Evolutionary conservation across 2,329 filamentous ascomycete species (phyloP).

Genomic region (Cytospora schulzeri): DNA sequence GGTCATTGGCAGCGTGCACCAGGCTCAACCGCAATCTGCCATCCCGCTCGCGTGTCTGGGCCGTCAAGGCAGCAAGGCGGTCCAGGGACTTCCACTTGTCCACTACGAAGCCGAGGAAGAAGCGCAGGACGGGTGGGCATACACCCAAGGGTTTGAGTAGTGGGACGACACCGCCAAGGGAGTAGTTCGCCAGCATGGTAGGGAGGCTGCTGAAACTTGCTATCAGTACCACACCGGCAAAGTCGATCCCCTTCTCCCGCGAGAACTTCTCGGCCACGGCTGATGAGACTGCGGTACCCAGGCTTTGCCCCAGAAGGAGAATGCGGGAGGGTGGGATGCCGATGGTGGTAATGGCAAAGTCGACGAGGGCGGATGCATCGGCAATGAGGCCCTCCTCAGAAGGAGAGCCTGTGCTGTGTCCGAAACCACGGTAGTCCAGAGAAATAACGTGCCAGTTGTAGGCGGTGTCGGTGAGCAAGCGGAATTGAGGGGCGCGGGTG

Average conservation of each 20-base stretch:
- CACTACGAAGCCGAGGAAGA: conserved; percentile 65
- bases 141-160: conserved; percentile 73
- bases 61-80: conserved; percentile 62
- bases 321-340: conserved; percentile 71
- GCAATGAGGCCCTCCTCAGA: conserved; percentile 79
- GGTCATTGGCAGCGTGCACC: conserved; percentile 79
- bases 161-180: conserved; percentile 75
- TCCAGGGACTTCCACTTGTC: conserved; percentile 79
- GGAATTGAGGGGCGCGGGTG: conserved; percentile 75
- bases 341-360: conserved; percentile 69
- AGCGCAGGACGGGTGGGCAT: conserved; percentile 65
- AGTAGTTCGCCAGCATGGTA: conserved; percentile 74
- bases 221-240: conserved; percentile 79
- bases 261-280: conserved; percentile 74
- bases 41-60: conserved; percentile 48
- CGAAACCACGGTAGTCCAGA: conserved; percentile 90
- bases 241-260: conserved; percentile 57
- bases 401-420: conserved; percentile 76
- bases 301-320: conserved; percentile 80
- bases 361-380: conserved; percentile 73
- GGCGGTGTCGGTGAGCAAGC: conserved; percentile 72
- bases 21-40: conserved; percentile 64
- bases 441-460: conserved; percentile 75
- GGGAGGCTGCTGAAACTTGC: conserved; percentile 78
- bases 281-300: conserved; percentile 82